Base-by-base conservation (phyloP, 768 basidiomycete genomes). In the Leccinellum albellum region DNA sequence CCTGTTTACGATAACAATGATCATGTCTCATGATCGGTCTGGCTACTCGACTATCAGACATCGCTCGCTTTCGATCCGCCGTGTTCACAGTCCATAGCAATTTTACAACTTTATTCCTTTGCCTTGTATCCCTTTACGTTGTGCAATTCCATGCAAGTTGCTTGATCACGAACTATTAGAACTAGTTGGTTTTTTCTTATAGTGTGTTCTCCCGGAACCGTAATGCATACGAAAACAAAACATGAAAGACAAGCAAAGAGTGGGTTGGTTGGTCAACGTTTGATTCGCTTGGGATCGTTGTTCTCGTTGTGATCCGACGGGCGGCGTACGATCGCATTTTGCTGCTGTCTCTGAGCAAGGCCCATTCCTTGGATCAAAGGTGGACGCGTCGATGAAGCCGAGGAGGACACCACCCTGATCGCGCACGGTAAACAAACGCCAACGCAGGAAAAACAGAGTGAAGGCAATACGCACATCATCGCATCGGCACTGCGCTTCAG, bases 231-330 rank as follows among this genome's bases (percentile, higher is more conserved):
- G 20, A 35, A 21, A 29, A 32, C 10, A 52, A n/a, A 42, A 47
- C 28, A 17, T 13, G 50, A 32, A 48, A 33, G 33, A 31, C 47
- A 24, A 49, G 17, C 3, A 61, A 20, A 40, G 12, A 49, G 32
- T 13, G 13, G 45, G 26, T 33, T 33, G 12, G 12, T 42, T 5
- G 47, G 20, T 63, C 66, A 80, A 56, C 72, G 70, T 61, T 70
- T 75, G 49, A 75, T 21, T 44, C 82, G 73, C 67, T 85, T 85
- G 45, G 75, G 40, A 31, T 64, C 65, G 17, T 46, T 55, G 10
- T 54, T 50, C 15, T 62, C 63, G 13, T 13, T 26, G 17, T 53
- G 20, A 14, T 81, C 78, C 15, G 68, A 54, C 64, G 69, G 50
- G 59, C 68, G 57, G 58, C 62, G 56, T 40, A 23, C 33, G 40